Conservation (phyloP, 163 green algal species). For the Trebouxiophyceae sp. region DNA sequence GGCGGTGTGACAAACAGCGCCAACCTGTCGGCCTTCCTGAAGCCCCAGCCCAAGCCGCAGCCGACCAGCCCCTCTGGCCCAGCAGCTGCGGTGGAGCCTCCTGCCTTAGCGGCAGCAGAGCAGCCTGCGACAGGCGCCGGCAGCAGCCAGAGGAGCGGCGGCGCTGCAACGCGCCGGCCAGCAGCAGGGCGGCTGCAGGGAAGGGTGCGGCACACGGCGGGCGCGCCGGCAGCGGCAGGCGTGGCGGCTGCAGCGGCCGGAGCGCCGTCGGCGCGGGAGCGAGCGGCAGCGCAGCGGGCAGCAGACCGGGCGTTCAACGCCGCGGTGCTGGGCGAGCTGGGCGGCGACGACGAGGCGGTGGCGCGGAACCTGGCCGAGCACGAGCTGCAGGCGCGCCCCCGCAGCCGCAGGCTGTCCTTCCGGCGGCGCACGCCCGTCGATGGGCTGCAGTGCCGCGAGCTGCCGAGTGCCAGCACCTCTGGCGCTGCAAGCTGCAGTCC, state of each 20-base stretch:
- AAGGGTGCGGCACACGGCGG: no score
- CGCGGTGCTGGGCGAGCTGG: neutral
- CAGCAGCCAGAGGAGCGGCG: neutral
- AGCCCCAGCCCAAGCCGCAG: neutral
- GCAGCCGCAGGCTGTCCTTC: neutral
- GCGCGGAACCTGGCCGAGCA: neutral
- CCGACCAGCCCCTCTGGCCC: neutral
- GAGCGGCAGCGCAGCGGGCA: neutral
- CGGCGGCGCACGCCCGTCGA: neutral
- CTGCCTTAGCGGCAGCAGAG: no score
- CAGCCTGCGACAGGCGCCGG: no score
- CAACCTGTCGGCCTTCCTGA: neutral
- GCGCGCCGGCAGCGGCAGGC: no score
- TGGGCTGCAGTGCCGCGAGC: neutral
- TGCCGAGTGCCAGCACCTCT: neutral
- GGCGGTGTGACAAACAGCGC: neutral
- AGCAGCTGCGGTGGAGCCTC: no score
- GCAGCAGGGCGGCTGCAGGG: neutral
- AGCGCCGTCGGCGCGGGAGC: neutral
- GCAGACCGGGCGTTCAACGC: constrained; percentile 1
- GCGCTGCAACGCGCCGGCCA: neutral
- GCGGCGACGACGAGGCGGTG: neutral
- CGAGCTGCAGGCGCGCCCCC: neutral
- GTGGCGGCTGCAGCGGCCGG: neutral
- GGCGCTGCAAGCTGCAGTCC: neutral